Evolutionary conservation across 1,139 yeast species (phyloP).

Genomic region (Geotrichum fermentans): DNA sequence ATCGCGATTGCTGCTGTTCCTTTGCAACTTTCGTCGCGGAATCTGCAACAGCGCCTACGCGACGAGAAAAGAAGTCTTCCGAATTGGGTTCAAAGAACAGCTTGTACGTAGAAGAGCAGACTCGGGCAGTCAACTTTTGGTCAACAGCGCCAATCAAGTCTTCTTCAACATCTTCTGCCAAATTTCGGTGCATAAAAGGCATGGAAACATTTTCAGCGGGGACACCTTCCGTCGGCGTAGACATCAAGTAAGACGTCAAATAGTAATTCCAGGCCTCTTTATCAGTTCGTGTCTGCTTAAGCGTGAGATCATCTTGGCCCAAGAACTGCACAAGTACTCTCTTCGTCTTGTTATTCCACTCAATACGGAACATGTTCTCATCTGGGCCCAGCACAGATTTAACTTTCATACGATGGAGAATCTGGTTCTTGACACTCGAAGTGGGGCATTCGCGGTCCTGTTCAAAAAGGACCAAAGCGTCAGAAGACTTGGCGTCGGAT

Average conservation of each 20-base stretch:
- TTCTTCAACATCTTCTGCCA: conserved; percentile 32
- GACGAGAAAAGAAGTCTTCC: conserved; percentile 64
- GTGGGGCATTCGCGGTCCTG: conserved; percentile 57
- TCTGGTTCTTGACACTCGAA: conserved; percentile 76
- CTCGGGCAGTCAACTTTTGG: conserved; percentile 74
- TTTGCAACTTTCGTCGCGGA: conserved; percentile 24
- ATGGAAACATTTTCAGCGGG: conserved; percentile 69
- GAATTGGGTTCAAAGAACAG: conserved; percentile 79
- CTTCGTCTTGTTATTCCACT: conserved; percentile 52
- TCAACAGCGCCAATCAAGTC: conserved; percentile 40
- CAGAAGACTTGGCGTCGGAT: conserved; percentile 77
- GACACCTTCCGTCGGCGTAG: conserved; percentile 96
- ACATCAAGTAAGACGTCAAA: conserved; percentile 85
- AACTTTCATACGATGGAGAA: conserved; percentile 81
- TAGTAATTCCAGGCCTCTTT: conserved; percentile 91
- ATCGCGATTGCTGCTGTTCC: conserved; percentile 24
- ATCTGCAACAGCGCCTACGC: conserved; percentile 16
- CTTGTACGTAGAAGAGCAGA: conserved; percentile 74
- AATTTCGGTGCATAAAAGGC: conserved; percentile 58
- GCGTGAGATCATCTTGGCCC: conserved; percentile 80
- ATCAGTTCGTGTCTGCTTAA: conserved; percentile 66
- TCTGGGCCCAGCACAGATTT: conserved; percentile 75
- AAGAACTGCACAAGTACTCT: conserved; percentile 75
- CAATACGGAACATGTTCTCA: conserved; percentile 88
- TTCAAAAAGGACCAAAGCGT: conserved; percentile 75